Base-by-base conservation (phyloP, 2,329 filamentous ascomycete species). In the Beauveria caledonica region DNA sequence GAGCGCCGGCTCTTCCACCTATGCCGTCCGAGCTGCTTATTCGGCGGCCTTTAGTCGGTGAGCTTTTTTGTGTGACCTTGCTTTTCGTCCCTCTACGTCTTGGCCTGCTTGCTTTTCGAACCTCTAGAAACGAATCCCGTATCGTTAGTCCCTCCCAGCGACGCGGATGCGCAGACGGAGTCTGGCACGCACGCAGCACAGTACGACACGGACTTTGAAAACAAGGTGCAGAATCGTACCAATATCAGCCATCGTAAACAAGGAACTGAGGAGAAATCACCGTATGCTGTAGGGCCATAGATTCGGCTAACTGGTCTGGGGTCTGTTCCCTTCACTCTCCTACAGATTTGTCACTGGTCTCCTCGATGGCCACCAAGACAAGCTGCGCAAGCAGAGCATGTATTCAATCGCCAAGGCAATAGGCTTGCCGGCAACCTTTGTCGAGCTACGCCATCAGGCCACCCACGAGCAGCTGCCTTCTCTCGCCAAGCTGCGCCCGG, bases 401-500 rank as follows among this genome's bases (percentile, higher is more conserved):
- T 88, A 89, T 72, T 80, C 82, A 46, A 79, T 88, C 25, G 88
- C 87, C 62, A 86, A 83, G 71, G 84, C 80, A 44, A 83, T 90
- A 61, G 85, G 83, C 0, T 74, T 92, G 61, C 88, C 88, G 0
- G 85, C 87, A 0, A 87, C 88, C 0, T 95, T 96, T 72, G 91
- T 97, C 58, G 92, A 96, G 77, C 78, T 95, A 62, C 84, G 92
- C 50, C 92, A 97, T 72, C 89, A 95, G 74, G 90, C 89, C 48
- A 95, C 92, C 45, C 92, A 97, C 72, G 90, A 95, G 72, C 89
- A 92, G 70, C 77, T 96, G 60, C 92, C 92, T 0, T 86, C 87
- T 1, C 77, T 96, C 58, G 79, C 83, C 11, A 86, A 90, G 64
- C 77, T 97, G 63, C 83, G 90, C 57, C 80, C 80, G 40, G 88